Base-by-base conservation (phyloP, 495 filamentous ascomycete species). In the Diplogelasinospora grovesii region DNA sequence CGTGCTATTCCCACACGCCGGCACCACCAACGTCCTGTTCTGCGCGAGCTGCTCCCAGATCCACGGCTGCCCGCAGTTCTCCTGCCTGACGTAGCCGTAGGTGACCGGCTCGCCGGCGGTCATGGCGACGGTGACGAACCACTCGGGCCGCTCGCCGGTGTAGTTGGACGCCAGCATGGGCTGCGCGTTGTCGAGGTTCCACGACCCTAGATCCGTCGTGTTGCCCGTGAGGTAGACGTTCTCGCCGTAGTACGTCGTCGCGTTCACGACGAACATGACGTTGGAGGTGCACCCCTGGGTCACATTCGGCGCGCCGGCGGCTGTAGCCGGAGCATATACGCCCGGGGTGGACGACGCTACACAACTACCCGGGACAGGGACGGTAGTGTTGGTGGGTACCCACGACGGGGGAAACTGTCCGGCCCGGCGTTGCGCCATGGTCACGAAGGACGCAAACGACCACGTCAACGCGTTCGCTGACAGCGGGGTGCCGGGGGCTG, bases 391-490 rank as follows among this genome's bases (percentile, higher is more conserved):
- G 4, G 56, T 52, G 6, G 71, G 31, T 0, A 45, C 60, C 50
- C 75, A 81, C 4, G 75, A 67, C 1, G 65, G 48, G 0, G 79
- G 79, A 6, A 75, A 60, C 5, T 70, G 45, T 31, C 66, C 57
- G 10, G 45, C 39, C 24, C 62, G 54, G 15, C 64, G 56, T n/a
- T 60, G 65, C 13, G 70, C 65, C 40, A 74, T 75, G 6, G 73
- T 74, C 22, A 79, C 42, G 53, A 81, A 80, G 4, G 75, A 60
- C 1, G 74, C 75, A 43, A 73, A 81, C 9, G 73, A 81, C 79
- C 79, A 85, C 5, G 80, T 83, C n/a, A 83, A 59, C 46, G 79
- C 67, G 2, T 60, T 54, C 5, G 80, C 79, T 0, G 77, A 81
- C 5, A 73, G 53, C 1, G 68, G 70, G 0, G 52, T 41, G 26